Evolutionary conservation across 2,329 filamentous ascomycete species (phyloP).

Genomic region (Ascochyta koolunga): DNA sequence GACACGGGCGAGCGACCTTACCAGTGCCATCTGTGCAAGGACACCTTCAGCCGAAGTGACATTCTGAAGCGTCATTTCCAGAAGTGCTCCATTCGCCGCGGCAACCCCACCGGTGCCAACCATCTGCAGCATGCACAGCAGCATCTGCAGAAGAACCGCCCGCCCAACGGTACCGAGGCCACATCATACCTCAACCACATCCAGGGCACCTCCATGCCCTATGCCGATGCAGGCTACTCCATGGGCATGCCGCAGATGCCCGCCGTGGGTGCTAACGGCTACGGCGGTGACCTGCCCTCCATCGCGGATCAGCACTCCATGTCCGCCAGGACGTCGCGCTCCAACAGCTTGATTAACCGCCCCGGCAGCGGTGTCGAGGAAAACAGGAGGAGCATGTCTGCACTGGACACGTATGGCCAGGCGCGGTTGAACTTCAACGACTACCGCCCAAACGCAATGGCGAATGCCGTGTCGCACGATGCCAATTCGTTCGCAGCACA

Average conservation of each 20-base stretch:
- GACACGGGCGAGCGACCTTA: conserved; percentile 98
- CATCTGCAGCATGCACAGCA: conserved; percentile 93
- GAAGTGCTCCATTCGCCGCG: conserved; percentile 95
- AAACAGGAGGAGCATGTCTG: conserved; percentile 46
- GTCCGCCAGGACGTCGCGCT: conserved; percentile 56
- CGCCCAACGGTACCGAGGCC: conserved; percentile 41
- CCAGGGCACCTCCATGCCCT: conserved; percentile 41
- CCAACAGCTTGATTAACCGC: conserved; percentile 55
- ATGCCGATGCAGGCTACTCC: conserved; percentile 40
- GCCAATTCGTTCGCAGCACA: conserved; percentile 32
- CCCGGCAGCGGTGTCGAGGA: conserved; percentile 47
- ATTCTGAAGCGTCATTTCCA: conserved; percentile 99
- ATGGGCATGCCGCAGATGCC: conserved; percentile 45
- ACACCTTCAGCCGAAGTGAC: conserved; percentile 97
- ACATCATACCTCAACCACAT: conserved; percentile 47
- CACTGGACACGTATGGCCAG: conserved; percentile 40
- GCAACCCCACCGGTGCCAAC: conserved; percentile 92
- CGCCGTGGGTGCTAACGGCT: conserved; percentile 40
- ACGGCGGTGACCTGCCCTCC: conserved; percentile 47
- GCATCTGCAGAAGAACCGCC: conserved; percentile 74
- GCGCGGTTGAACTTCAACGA: conserved; percentile 46
- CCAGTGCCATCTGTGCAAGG: conserved; percentile 96
- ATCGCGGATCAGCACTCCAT: conserved; percentile 51
- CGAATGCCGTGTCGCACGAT: conserved; percentile 36
- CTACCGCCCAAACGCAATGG: conserved; percentile 40